Evolutionary conservation across 805 yeast genomes (phyloP), one percentile per base, ranked within the genome.

Genomic region (Candida ponderosae): DNA sequence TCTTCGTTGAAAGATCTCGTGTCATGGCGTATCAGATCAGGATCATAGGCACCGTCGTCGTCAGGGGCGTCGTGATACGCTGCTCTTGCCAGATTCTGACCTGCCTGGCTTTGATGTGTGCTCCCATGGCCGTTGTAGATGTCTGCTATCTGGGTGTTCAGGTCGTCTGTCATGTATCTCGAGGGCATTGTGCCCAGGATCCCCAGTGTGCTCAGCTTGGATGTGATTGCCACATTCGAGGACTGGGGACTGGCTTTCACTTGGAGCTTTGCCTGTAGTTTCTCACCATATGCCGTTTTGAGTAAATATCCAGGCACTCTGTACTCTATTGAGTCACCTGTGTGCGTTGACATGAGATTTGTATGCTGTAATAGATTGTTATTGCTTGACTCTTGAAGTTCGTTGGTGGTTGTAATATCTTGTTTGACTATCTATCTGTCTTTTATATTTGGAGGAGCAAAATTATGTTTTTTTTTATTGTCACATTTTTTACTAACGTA

Each of bases 111-210:
- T n/a, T n/a, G n/a, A n/a, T n/a, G n/a, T n/a, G n/a, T n/a, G n/a
- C 14, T 24, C 28, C 14, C 6, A 11, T 24, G 14, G n/a, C 28
- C 7, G 15, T 11, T 24, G 28, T 6, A 24, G 7, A 8, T 11
- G 28, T 24, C n/a, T 24, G 28, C 39, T n/a, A 45, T 27, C 21
- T 42, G 36, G 11, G 35, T 35, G 30, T 39, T 42, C 19, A 40
- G 43, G 5, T 40, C 44, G 4, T 36, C 21, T 5, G 37, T 40
- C 4, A 14, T 24, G 27, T 35, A 47, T 15, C 44, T 40, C 1
- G 45, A 39, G 1, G 53, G 53, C 42, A 45, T 40, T 5, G 39
- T 36, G 2, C 53, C 53, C 45, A 48, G 28, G 3, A 48, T 32
- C 6, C 53, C 51, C 14, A 37, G 23, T 1, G 43, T 33, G 10